Percentiles rank a stretch among this genome's conserved stretches.
Conservation (phyloP, 768 basidiomycete species). For the Mycena vitilis region DNA sequence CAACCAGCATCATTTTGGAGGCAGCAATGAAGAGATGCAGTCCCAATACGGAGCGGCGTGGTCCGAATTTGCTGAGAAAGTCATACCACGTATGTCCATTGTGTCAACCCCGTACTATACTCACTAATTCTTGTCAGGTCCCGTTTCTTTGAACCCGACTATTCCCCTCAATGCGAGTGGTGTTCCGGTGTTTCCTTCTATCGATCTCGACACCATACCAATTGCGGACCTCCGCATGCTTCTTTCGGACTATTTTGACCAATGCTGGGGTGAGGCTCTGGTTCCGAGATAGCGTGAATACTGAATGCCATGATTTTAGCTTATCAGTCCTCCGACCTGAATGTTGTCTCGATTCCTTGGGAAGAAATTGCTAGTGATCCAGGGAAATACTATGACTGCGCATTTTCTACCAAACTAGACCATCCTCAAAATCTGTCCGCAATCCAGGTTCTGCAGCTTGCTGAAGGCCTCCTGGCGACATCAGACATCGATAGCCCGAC, state of each 20-base stretch:
- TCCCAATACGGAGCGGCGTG: slow-evolving; percentile 8
- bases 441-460: not conserved
- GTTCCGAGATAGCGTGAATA: not conserved
- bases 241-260: slow-evolving; percentile 10
- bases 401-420: slow-evolving; percentile 5
- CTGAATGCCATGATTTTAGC: not conserved
- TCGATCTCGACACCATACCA: not conserved
- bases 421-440: slow-evolving; percentile 18
- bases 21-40: slow-evolving; percentile 11
- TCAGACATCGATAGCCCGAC: not conserved
- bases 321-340: not conserved
- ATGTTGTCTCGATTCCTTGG: slow-evolving; percentile 1
- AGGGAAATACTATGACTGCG: not conserved
- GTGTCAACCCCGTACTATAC: not conserved
- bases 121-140: not conserved
- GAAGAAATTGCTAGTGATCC: not conserved
- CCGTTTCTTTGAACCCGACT: not conserved
- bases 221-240: slow-evolving; percentile 11
- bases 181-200: slow-evolving; percentile 4
- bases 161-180: not conserved
- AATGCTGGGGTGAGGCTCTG: slow-evolving; percentile 12
- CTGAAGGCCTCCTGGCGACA: not conserved
- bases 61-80: slow-evolving; percentile 9
- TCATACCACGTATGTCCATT: slow-evolving; percentile 9
- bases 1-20: slow-evolving; percentile 10